Percentiles rank a stretch among this genome's conserved stretches.
These are phyloP conservation scores for Salvia sclarea DNA, from an alignment of 305 asterid species.

Conservation along the genomic window DNA sequence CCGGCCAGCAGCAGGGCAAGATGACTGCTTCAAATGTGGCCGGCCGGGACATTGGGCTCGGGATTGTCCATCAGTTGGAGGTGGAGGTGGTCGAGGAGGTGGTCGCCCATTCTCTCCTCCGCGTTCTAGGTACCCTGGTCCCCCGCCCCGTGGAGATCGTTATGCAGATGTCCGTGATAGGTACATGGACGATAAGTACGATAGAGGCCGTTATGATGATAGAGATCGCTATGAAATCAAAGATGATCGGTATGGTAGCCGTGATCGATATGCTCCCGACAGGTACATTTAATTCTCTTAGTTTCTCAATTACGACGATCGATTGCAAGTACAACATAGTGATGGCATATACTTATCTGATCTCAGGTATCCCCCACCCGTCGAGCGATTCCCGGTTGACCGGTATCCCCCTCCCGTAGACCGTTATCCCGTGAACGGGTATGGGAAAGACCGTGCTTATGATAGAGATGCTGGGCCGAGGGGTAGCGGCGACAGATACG, in stretches of 20 bases:
- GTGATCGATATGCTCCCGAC: conserved; percentile 68
- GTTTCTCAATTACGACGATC: not conserved
- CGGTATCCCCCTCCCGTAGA: conserved; percentile 66
- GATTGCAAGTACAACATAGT: not conserved
- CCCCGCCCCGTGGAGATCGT: conserved; percentile 66
- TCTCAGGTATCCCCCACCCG: conserved; percentile 64
- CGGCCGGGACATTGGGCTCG: conserved; percentile 99
- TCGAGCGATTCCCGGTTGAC: conserved; percentile 61
- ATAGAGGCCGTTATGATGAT: conserved; percentile 69
- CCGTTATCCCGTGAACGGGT: conserved; percentile 64
- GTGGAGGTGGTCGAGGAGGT: conserved; percentile 74
- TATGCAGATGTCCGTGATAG: conserved; percentile 72
- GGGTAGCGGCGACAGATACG: conserved; percentile 60
- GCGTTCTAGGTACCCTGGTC: conserved; percentile 65
- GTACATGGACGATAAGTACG: conserved; percentile 65
- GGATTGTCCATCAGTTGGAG: conserved; percentile 84
- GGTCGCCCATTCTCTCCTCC: conserved; percentile 70
- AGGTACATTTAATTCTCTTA: conserved; percentile 46
- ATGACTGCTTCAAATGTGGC: conserved; percentile 96
- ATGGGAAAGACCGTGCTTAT: conserved; percentile 67
- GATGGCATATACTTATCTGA: conserved; percentile 5
- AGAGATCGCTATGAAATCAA: conserved; percentile 63
- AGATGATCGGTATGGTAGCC: conserved; percentile 68
- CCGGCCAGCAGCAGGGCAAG: conserved; percentile 73
- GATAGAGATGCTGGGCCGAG: conserved; percentile 61